Percentiles rank a stretch among this genome's conserved stretches.
These are phyloP conservation scores for Blastomyces parvus DNA, from an alignment of 2,329 filamentous ascomycete genomes.

Conservation along the genomic window DNA sequence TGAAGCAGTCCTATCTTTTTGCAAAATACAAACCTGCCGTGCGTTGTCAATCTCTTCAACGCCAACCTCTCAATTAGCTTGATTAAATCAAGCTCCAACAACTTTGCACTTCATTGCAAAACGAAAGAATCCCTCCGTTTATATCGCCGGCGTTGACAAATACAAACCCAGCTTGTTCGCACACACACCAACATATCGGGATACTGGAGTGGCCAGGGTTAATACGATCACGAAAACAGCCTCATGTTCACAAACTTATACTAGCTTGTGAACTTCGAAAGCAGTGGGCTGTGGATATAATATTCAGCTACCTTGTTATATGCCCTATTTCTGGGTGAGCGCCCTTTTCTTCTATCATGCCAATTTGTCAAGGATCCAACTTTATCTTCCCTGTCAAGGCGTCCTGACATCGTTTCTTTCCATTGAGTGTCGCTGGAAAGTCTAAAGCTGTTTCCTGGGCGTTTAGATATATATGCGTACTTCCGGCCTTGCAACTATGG, in stretches of 20 bases:
- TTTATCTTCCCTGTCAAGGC: background rate
- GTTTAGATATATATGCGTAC: background rate
- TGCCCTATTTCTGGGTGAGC: background rate
- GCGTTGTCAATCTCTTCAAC: constrained; percentile 16
- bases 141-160: background rate
- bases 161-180: background rate
- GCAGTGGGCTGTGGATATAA: constrained; percentile 2
- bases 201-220: background rate
- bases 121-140: background rate
- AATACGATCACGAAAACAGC: background rate
- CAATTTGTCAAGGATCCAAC: background rate
- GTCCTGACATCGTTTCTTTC: too few relatives aligned
- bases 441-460: background rate
- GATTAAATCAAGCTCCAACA: constrained; percentile 1
- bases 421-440: background rate
- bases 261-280: background rate
- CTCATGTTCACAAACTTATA: background rate
- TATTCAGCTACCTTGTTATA: background rate
- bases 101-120: background rate
- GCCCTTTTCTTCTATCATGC: background rate
- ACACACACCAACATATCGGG: background rate
- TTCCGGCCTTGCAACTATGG: background rate
- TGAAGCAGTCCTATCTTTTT: background rate
- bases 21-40: background rate
- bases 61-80: constrained; percentile 13